Conservation (phyloP, 805 yeast genomes). For the Starmerella cellae region DNA sequence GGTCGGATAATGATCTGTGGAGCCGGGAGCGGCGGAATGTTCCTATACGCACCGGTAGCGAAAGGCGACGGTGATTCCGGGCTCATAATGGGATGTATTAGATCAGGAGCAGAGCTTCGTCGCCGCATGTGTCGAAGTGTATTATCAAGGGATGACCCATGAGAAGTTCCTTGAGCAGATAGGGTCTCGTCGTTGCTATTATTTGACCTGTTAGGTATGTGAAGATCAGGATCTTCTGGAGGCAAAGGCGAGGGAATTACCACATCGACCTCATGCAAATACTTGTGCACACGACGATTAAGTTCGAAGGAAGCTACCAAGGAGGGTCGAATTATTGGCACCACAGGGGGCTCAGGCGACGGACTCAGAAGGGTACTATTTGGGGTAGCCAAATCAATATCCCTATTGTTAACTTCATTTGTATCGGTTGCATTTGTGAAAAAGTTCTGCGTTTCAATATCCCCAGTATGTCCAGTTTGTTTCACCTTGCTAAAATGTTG, state of each 20-base stretch:
- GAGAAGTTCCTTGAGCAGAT: no score
- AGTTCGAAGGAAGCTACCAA: conserved; percentile 11
- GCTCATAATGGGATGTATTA: no score
- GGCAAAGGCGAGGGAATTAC: neutral
- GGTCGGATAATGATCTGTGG: no score
- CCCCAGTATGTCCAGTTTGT: neutral
- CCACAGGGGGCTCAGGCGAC: neutral
- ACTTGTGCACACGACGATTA: conserved; percentile 9
- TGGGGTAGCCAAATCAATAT: no score
- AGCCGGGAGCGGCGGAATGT: no score
- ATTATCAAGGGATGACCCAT: no score
- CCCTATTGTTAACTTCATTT: no score
- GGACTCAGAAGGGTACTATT: neutral
- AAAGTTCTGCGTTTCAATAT: neutral
- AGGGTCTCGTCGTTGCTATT: no score
- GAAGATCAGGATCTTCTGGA: neutral
- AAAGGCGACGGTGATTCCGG: no score
- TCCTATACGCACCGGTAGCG: no score
- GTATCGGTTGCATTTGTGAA: neutral
- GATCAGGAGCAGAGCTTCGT: conserved; percentile 2
- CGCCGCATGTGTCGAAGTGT: neutral
- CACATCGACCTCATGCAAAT: conserved; percentile 3
- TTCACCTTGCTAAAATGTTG: conserved; percentile 27
- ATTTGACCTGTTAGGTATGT: no score
- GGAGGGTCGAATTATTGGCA: neutral